A percentile compares a stretch with the other conserved stretches of the same genome.
These are phyloP conservation scores for Nicotiana obtusifolia DNA, from an alignment of 257 asterid genomes.

Conservation along the genomic window DNA sequence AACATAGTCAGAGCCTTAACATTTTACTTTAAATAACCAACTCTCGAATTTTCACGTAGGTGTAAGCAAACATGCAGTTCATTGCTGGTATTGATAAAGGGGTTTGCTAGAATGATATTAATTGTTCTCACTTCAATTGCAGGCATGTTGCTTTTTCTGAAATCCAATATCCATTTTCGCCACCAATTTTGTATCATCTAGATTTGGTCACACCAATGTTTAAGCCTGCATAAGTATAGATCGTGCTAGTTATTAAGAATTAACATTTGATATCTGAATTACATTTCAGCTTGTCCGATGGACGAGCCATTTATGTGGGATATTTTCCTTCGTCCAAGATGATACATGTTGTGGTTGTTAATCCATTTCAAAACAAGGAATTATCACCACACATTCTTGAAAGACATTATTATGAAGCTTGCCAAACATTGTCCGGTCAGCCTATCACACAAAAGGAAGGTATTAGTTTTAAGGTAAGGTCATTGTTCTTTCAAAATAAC, in stretches of 20 bases:
- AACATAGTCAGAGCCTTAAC: background rate
- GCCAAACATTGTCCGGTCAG: slow-evolving; percentile 51
- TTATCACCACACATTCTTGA: slow-evolving; percentile 80
- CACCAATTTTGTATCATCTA: background rate
- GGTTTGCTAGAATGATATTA: background rate
- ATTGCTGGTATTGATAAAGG: background rate
- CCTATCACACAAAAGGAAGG: slow-evolving; percentile 44
- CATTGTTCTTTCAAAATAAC: slow-evolving; percentile 5
- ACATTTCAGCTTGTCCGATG: slow-evolving; percentile 68
- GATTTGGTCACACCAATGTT: slow-evolving; percentile 10
- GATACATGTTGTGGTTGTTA: slow-evolving; percentile 73
- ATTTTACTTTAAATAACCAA: background rate
- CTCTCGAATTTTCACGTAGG: background rate
- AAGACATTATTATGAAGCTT: slow-evolving; percentile 84
- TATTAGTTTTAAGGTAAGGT: slow-evolving; percentile 61
- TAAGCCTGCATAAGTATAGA: background rate
- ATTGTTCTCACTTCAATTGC: background rate
- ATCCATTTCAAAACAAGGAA: slow-evolving; percentile 89
- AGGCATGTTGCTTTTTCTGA: slow-evolving; percentile 2
- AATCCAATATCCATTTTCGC: background rate
- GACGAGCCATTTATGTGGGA: slow-evolving; percentile 79
- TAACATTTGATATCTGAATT: slow-evolving; percentile 13
- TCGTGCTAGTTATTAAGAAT: background rate
- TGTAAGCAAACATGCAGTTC: background rate
- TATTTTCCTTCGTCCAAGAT: slow-evolving; percentile 74